Conservation (phyloP, 2,329 filamentous ascomycete genomes). For the Fusarium tanahbumbuense region DNA sequence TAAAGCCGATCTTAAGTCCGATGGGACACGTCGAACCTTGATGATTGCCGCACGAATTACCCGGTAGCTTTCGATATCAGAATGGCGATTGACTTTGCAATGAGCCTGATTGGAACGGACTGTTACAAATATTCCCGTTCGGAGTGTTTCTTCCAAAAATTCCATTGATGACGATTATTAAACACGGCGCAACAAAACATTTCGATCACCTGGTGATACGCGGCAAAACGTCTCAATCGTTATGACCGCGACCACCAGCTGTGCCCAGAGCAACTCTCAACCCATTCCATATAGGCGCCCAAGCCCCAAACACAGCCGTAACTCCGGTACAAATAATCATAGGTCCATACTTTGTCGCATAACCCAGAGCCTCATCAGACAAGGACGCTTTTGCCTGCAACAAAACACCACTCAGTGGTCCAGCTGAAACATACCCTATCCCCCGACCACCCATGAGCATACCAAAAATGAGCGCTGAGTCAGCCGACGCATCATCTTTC, state of each 20-base stretch:
- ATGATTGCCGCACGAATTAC: background rate
- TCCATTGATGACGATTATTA: background rate
- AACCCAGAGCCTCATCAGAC: slow-evolving; percentile 44
- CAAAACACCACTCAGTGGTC: slow-evolving; percentile 46
- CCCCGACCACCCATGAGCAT: slow-evolving; percentile 49
- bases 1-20: slow-evolving; percentile 32
- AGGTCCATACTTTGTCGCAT: slow-evolving; percentile 49
- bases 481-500: slow-evolving; percentile 39
- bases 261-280: background rate
- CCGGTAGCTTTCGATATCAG: background rate
- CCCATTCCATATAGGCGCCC: slow-evolving; percentile 53
- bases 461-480: slow-evolving; percentile 48
- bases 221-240: background rate
- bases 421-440: slow-evolving; percentile 45
- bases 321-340: slow-evolving; percentile 51
- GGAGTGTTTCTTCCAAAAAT: background rate
- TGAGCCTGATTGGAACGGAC: background rate
- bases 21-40: background rate
- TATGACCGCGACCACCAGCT: slow-evolving; percentile 64
- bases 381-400: slow-evolving; percentile 39
- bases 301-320: slow-evolving; percentile 48
- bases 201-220: background rate
- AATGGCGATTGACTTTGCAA: background rate
- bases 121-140: background rate
- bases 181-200: background rate